Evolutionary conservation across 1,284 basidiomycete species (phyloP).

Genomic region (Wolfiporia cocos): DNA sequence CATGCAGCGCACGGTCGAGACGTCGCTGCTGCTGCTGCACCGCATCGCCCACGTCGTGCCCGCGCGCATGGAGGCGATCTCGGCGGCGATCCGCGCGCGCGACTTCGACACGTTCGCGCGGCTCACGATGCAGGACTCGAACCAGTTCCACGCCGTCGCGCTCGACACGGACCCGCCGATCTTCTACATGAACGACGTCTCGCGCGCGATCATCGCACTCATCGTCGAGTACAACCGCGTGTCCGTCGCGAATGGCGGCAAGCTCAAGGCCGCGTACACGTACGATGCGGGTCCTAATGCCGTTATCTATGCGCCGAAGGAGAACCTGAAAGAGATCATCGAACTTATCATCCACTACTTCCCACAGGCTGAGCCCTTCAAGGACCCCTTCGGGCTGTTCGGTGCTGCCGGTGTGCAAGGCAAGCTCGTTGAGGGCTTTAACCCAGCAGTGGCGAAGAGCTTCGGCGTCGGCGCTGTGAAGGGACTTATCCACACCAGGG

Average conservation of each 20-base stretch:
- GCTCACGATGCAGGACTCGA: slow-evolving; percentile 96
- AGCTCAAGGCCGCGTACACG: slow-evolving; percentile 89
- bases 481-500: slow-evolving; percentile 83
- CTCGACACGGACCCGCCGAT: slow-evolving; percentile 97
- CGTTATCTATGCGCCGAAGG: slow-evolving; percentile 87
- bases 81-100: slow-evolving; percentile 68
- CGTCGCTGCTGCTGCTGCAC: slow-evolving; percentile 84
- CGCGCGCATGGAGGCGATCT: slow-evolving; percentile 79
- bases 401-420: slow-evolving; percentile 37
- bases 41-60: slow-evolving; percentile 89
- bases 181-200: slow-evolving; percentile 99
- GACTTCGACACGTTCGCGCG: slow-evolving; percentile 90
- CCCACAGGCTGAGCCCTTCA: slow-evolving; percentile 71
- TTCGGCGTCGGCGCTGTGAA: slow-evolving; percentile 79
- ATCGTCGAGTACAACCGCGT: slow-evolving; percentile 95
- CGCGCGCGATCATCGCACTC: slow-evolving; percentile 77
- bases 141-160: slow-evolving; percentile 97
- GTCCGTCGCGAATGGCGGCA: slow-evolving; percentile 51
- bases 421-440: slow-evolving; percentile 66
- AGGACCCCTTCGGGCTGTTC: slow-evolving; percentile 70
- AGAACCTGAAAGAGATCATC: slow-evolving; percentile 75
- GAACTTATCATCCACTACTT: slow-evolving; percentile 77
- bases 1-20: slow-evolving; percentile 97
- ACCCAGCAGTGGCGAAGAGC: slow-evolving; percentile 66
- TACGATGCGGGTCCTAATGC: slow-evolving; percentile 99